Evolutionary conservation across 306 rosid genomes (phyloP).

Genomic region (Trichosanthes truncata): DNA sequence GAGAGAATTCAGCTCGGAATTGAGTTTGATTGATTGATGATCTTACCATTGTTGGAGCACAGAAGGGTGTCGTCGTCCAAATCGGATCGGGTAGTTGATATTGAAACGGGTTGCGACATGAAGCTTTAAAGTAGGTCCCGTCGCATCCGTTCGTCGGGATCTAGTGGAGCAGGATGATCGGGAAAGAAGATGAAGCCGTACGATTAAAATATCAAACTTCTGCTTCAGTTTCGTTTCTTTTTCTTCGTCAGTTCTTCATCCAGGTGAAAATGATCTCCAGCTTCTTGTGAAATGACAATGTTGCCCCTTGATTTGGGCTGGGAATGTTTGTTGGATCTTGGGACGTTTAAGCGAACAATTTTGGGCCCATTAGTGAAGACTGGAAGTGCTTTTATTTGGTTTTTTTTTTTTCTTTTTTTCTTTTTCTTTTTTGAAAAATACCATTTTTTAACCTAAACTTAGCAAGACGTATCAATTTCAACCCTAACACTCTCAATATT

Average conservation of each 20-base stretch:
- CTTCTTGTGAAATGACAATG: background rate
- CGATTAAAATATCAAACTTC: background rate
- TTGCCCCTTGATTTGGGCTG: background rate
- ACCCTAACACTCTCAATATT: too few species aligned
- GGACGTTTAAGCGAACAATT: background rate
- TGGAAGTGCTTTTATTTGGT: background rate
- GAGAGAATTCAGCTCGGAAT: background rate
- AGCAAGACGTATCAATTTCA: too few species aligned
- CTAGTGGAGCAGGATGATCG: background rate
- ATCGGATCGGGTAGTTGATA: background rate
- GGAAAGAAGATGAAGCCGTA: background rate
- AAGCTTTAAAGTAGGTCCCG: background rate
- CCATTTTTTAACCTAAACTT: too few species aligned
- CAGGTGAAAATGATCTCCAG: background rate
- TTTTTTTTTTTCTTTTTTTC: background rate
- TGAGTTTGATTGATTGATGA: background rate
- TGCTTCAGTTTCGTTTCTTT: background rate
- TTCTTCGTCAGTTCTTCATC: background rate
- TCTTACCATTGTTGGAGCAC: background rate
- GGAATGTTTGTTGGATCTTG: background rate
- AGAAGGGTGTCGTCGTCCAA: background rate
- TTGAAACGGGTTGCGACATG: background rate
- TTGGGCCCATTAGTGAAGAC: background rate
- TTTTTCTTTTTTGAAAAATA: too few species aligned
- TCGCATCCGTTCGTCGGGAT: background rate